Evolutionary conservation across 139 green algal genomes (phyloP).

Genomic region (Chloropicon primus): DNA sequence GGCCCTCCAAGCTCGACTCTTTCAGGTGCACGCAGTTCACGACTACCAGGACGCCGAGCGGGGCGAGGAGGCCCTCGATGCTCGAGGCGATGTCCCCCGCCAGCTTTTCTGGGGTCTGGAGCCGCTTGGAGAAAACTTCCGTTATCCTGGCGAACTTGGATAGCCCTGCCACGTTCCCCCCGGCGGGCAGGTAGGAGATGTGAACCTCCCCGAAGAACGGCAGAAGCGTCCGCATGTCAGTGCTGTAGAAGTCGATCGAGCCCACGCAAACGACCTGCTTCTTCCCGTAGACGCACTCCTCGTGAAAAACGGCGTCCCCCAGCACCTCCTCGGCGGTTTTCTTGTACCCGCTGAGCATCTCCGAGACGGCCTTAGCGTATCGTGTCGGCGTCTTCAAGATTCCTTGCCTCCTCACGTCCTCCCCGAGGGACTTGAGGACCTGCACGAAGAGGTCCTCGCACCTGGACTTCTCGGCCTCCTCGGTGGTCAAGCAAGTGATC

Average conservation of each 20-base stretch:
- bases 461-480: neutral
- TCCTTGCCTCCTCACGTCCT: neutral
- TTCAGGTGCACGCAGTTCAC: neutral
- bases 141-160: neutral
- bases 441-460: neutral
- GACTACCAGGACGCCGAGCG: neutral
- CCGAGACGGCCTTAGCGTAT: neutral
- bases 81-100: neutral
- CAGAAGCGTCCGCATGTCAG: neutral
- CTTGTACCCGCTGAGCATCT: neutral
- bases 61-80: neutral
- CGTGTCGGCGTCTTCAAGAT: neutral
- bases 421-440: neutral
- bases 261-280: neutral
- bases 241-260: neutral
- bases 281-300: neutral
- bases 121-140: neutral
- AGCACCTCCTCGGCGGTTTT: neutral
- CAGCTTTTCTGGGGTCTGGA: neutral
- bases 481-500: neutral
- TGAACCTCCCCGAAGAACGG: neutral
- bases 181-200: neutral
- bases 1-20: neutral
- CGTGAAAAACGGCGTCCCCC: neutral
- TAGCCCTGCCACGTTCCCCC: neutral